Evolutionary conservation across 352 stramenopile genomes (phyloP).

Genomic region (Phytopythium boreale): DNA sequence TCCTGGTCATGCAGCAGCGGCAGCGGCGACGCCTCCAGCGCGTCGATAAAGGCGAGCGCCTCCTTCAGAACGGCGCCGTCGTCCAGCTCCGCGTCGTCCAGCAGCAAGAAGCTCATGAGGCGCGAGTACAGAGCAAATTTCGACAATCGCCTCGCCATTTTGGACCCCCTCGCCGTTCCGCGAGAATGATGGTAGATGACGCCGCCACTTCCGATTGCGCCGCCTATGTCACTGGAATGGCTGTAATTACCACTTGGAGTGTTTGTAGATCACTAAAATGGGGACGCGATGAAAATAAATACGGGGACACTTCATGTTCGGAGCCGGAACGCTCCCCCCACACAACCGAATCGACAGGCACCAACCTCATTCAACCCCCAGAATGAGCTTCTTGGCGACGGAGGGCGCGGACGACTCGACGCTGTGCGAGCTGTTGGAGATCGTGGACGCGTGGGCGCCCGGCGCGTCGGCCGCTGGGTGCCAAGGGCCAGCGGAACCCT

Average conservation of each 20-base stretch:
- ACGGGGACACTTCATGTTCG: background rate
- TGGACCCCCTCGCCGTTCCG: background rate
- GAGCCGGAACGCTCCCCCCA: too few relatives aligned
- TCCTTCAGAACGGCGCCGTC: constrained; percentile 20
- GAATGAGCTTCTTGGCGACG: constrained; percentile 4
- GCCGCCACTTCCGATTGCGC: background rate
- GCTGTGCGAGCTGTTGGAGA: constrained; percentile 3
- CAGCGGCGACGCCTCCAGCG: background rate
- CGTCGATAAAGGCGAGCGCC: constrained; percentile 26
- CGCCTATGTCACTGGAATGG: constrained; percentile 8
- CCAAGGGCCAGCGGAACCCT: background rate
- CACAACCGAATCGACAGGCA: too few relatives aligned
- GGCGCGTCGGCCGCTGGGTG: background rate
- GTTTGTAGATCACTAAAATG: background rate
- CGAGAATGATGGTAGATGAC: background rate
- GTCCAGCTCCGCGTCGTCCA: constrained; percentile 12
- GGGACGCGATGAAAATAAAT: background rate
- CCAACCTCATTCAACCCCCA: too few relatives aligned
- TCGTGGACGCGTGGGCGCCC: background rate
- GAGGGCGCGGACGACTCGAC: constrained; percentile 4
- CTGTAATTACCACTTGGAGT: background rate
- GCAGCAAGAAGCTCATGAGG: constrained; percentile 6
- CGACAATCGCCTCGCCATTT: background rate
- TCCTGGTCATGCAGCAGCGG: background rate
- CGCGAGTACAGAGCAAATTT: background rate